phyloP scores from a whole-genome alignment of 2,329 filamentous ascomycete genomes.

The Pseudocercospora cruenta region DNA sequence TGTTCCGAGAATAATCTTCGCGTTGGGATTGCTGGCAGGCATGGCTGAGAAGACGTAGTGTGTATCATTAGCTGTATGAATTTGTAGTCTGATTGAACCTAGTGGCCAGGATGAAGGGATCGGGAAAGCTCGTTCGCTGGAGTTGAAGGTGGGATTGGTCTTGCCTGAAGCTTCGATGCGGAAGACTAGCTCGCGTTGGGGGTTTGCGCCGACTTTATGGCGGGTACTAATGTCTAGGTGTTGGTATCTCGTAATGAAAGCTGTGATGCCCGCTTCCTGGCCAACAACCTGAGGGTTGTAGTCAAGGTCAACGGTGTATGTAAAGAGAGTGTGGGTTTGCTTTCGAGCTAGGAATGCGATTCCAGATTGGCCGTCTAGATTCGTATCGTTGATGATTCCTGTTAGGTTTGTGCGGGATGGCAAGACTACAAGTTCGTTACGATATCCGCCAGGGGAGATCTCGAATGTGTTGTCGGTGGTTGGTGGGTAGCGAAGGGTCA shows the following conservation, averaged over 20 bases:
- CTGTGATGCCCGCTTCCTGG: conserved; percentile 58
- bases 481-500: conserved; percentile 59
- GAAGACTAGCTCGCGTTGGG: conserved; percentile 8
- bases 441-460: conserved; percentile 48
- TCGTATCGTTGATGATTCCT: conserved; percentile 49
- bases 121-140: neutral
- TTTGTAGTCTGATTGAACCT: neutral
- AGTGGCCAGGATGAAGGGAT: neutral
- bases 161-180: conserved; percentile 6
- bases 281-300: conserved; percentile 45
- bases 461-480: conserved; percentile 45
- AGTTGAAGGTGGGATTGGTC: conserved; percentile 2
- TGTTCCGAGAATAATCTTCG: conserved; percentile 28
- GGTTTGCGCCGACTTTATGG: neutral
- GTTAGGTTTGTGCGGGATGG: conserved; percentile 60
- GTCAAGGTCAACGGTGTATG: conserved; percentile 52
- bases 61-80: conserved; percentile 9
- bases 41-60: conserved; percentile 10
- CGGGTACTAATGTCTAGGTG: conserved; percentile 52
- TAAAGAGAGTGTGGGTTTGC: conserved; percentile 61
- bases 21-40: conserved; percentile 5
- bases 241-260: conserved; percentile 59
- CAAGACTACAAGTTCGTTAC: conserved; percentile 51
- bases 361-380: conserved; percentile 51
- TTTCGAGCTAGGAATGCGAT: conserved; percentile 60